Base-by-base conservation (phyloP, 345 rosid genomes). In the Populus deltoides region DNA sequence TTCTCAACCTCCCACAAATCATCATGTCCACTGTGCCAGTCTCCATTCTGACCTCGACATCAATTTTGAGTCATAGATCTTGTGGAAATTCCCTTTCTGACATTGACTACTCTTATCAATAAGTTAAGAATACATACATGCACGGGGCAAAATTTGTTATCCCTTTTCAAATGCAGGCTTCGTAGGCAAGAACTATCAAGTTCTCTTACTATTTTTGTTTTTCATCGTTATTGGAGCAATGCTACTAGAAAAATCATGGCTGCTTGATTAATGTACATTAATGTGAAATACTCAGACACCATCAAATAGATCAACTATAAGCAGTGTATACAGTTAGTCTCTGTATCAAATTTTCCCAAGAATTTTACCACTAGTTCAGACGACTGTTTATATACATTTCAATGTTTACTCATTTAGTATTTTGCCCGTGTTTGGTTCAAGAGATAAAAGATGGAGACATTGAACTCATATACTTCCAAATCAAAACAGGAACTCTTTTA, bases 21-120 rank as follows among this genome's bases (percentile, higher is more conserved):
- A 81, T 86, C 92, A 36, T 95, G 98, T 82, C 99, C 99, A 16
- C 75, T 95, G 83, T 93, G 99, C 84, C 98, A 95, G 81, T 95
- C 99, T 83, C 94, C 96, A 57, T 93, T 92, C 80, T 92, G 90
- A 88, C 39, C 69, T 77, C 18, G 22, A 17, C 20, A 18, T 47
- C 66, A 35, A 6, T 17, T 62, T 25, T 61, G 27, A 39, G 61
- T 29, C 22, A 8, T 36, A n/a, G 18, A 74, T 55, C 12, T 53
- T 7, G 8, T 43, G 43, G 70, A 27, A 9, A 61, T 55, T 59
- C 11, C 27, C 3, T 8, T 49, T 6, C 55, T 49, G 55, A 49
- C 55, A 17, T 49, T 49, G 22, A 49, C 39, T 24, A 25, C 10
- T 17, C 8, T 22, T 24, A 7, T 18, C 22, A 22, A 43, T 49